Evolutionary conservation across 116 monocot genomes (phyloP), one percentile per base, ranked within the genome.

Genomic region (Trichopus zeylanicus): DNA sequence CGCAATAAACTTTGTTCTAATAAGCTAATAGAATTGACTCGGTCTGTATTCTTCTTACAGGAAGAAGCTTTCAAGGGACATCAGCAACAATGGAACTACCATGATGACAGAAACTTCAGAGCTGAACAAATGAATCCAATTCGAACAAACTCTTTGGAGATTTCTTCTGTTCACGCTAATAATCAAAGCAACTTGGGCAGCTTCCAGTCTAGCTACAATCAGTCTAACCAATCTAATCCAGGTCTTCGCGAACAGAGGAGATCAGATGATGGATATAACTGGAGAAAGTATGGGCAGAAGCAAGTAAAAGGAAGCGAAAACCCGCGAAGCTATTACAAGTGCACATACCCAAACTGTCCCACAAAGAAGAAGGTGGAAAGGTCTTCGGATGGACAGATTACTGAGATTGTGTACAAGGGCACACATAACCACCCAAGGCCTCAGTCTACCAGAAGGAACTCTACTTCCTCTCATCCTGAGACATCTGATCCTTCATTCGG

Each of bases 271-370:
- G 91, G 91, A 2, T 91, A 83, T 59, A 81, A 84, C 57, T 92
- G 88, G 92, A 84, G 88, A 33, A 88, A 88, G 61, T 92, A 92
- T 38, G 92, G 92, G 21, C 92, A 87, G 78, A 92, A 92, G 29
- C 73, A 74, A 48, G 81, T 88, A 61, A 93, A 88, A 30, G 93
- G 88, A 16, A 88, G 93, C 65, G 88, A 88, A 46, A 88, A 88
- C 57, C 93, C 88, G 7, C 48, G 88, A 24, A 93, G 93, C 67
- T 93, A 93, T 65, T 93, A 93, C 85, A 93, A 93, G 88, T 93
- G 88, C 75, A 88, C 88, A 2, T 70, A 67, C 59, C 73, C 68
- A 8, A 74, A 42, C 46, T 93, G 93, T 74, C 70, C 84, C 8
- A 77, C 75, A 31, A 93, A 82, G 88, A 93, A 93, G 75, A 93